Percentiles rank a stretch among this genome's conserved stretches.
Conservation (phyloP, 768 basidiomycete species). For the Daedaleopsis nitida region DNA sequence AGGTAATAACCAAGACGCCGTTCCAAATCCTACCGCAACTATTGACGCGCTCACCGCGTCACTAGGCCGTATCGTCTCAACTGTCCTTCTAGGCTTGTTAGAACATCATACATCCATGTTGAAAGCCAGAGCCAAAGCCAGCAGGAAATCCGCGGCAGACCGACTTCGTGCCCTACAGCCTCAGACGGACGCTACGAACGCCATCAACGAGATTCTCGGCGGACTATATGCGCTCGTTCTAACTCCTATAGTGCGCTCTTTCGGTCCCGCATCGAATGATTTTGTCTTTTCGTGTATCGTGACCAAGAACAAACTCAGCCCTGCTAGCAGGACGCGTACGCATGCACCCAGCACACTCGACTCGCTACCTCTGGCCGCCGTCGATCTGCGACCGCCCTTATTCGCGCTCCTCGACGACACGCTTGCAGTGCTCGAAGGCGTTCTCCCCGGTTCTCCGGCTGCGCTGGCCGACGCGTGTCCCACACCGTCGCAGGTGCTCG, state of each 20-base stretch:
- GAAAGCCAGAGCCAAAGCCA: neutral
- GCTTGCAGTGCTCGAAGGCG: constrained; percentile 17
- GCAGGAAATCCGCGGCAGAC: neutral
- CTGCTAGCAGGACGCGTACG: neutral
- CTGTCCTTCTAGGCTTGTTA: constrained; percentile 4
- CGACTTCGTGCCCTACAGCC: neutral
- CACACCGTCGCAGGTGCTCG: no score
- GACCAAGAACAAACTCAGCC: neutral
- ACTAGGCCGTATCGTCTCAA: constrained; percentile 1
- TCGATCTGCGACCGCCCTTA: constrained; percentile 26
- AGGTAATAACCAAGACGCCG: neutral
- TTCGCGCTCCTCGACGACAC: constrained; percentile 22
- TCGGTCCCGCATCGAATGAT: constrained; percentile 29
- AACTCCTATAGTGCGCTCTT: constrained; percentile 32
- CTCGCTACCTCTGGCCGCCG: neutral
- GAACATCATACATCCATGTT: neutral
- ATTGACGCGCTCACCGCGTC: neutral
- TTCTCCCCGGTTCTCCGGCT: neutral
- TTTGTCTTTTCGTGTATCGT: constrained; percentile 16
- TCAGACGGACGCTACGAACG: neutral
- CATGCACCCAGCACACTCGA: neutral
- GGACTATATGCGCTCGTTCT: constrained; percentile 23
- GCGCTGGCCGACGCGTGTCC: neutral
- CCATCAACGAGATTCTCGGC: constrained; percentile 23
- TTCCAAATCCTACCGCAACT: neutral